Conservation (phyloP, 768 basidiomycete species). For the Amanita subjunquillea region DNA sequence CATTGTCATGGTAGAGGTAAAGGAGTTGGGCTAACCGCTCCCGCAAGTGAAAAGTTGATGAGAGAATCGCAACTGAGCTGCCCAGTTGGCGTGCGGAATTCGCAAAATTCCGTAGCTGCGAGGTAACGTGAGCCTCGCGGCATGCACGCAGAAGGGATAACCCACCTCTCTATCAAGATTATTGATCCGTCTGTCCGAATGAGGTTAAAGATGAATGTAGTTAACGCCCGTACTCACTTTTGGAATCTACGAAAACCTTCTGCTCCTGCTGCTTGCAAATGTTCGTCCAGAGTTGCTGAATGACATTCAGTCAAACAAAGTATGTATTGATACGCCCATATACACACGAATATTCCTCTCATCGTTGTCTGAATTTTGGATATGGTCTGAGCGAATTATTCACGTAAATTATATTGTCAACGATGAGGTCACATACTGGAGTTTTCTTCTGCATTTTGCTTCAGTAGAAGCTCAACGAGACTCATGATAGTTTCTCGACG, state of each 20-base stretch:
- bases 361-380: conserved; percentile 42
- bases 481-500: conserved; percentile 38
- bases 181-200: conserved; percentile 36
- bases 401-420: not conserved
- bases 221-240: conserved; percentile 25
- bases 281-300: conserved; percentile 57
- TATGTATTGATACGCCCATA: not conserved
- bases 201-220: conserved; percentile 4
- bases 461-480: conserved; percentile 39
- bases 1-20: conserved; percentile 66
- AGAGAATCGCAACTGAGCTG: conserved; percentile 67
- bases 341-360: conserved; percentile 59
- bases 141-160: not conserved
- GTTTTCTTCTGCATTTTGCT: conserved; percentile 21
- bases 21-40: conserved; percentile 59
- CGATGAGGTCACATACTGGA: conserved; percentile 17
- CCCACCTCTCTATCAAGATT: conserved; percentile 56
- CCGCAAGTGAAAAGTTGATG: conserved; percentile 63
- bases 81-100: conserved; percentile 71
- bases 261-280: conserved; percentile 57
- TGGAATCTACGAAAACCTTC: conserved; percentile 56
- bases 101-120: conserved; percentile 64
- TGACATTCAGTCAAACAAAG: not conserved
- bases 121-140: conserved; percentile 1
- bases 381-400: conserved; percentile 17